A percentile compares a stretch with the other conserved stretches of the same genome.
Conservation (phyloP, 73 alveolate genomes). For the Uronychia binucleata region DNA sequence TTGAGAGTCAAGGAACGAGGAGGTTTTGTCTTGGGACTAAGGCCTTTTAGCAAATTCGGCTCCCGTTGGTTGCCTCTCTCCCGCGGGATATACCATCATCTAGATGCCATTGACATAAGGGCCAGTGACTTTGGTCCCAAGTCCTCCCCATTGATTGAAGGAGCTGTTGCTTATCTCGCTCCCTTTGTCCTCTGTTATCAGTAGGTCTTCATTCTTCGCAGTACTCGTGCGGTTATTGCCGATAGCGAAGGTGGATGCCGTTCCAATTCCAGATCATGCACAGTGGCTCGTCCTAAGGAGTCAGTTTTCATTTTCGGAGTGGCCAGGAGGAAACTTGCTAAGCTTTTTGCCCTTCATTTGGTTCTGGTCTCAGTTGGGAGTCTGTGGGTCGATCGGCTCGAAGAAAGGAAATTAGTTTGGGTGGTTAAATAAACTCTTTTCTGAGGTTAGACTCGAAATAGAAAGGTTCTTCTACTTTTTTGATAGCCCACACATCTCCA, state of each 20-base stretch:
- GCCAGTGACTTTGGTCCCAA: too few species aligned
- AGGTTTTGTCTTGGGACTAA: too few species aligned
- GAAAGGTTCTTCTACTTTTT: background rate
- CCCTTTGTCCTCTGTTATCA: background rate
- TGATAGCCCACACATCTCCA: background rate
- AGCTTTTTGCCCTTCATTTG: background rate
- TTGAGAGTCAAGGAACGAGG: too few species aligned
- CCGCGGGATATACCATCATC: background rate
- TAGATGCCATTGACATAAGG: too few species aligned
- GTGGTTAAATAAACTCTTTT: background rate
- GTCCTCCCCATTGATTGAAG: background rate
- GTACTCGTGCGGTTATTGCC: background rate
- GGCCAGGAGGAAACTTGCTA: background rate
- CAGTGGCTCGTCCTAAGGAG: background rate
- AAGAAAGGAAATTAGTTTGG: background rate
- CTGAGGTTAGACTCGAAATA: background rate
- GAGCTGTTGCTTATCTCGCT: background rate
- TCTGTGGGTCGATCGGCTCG: slow-evolving; percentile 6
- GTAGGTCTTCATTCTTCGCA: background rate
- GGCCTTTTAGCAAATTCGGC: too few species aligned
- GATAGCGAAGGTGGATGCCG: background rate
- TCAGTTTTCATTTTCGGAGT: background rate
- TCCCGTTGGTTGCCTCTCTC: too few species aligned
- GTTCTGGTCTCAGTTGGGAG: background rate
- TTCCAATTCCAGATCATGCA: background rate